phyloP scores from a whole-genome alignment of 345 rosid genomes.

The Eucalyptus marginata region DNA sequence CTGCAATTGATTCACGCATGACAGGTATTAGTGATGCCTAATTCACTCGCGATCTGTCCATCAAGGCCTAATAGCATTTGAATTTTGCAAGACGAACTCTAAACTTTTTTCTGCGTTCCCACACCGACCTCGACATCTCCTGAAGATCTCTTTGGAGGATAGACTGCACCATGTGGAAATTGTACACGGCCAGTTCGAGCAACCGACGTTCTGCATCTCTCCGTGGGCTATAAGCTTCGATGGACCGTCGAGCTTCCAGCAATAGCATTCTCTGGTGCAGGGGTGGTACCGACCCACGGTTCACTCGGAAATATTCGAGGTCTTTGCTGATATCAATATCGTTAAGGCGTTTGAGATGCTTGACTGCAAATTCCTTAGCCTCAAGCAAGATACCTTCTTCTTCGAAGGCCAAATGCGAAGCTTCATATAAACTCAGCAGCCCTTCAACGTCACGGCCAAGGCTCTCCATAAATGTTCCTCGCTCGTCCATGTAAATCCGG shows the following conservation, averaged over 20 bases:
- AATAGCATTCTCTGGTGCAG: constrained; percentile 9
- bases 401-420: constrained; percentile 17
- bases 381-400: constrained; percentile 14
- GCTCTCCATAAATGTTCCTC: not conserved
- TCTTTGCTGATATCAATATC: not conserved
- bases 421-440: constrained; percentile 25
- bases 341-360: not conserved
- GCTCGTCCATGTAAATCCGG: constrained; percentile 1
- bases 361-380: not conserved
- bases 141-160: constrained; percentile 17
- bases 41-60: not conserved
- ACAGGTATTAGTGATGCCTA: not conserved
- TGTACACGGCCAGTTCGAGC: constrained; percentile 22
- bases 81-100: not conserved
- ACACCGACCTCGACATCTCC: not conserved
- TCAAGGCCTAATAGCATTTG: not conserved
- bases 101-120: not conserved
- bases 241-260: constrained; percentile 19
- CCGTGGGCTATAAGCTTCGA: not conserved
- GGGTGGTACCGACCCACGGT: constrained; percentile 13
- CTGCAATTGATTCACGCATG: not conserved
- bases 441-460: constrained; percentile 1
- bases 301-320: not conserved
- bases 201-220: not conserved
- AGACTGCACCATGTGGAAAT: constrained; percentile 31